Conservation (phyloP, 2,329 filamentous ascomycete genomes). For the Trichoderma koningii region DNA sequence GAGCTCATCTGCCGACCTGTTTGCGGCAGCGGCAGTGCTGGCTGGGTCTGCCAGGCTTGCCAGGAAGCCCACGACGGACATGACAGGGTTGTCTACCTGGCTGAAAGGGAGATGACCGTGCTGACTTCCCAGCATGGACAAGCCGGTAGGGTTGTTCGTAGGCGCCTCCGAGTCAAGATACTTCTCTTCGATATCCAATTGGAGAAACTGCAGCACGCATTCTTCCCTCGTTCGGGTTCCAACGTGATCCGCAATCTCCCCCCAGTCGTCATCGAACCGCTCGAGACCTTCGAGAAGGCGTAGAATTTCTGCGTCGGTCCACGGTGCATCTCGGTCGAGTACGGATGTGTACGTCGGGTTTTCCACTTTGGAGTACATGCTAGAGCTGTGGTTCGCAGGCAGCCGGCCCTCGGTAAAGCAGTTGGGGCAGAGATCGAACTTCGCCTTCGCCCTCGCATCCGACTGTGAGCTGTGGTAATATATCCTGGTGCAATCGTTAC, state of each 20-base stretch:
- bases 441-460: constrained; percentile 64
- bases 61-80: constrained; percentile 94
- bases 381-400: constrained; percentile 73
- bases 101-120: constrained; percentile 85
- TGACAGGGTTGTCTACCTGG: constrained; percentile 91
- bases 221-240: constrained; percentile 90
- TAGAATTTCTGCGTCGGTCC: constrained; percentile 89
- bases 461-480: constrained; percentile 62
- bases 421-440: constrained; percentile 87
- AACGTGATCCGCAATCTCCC: constrained; percentile 87
- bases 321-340: constrained; percentile 82
- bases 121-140: constrained; percentile 69
- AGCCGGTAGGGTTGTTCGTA: constrained; percentile 56
- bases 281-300: constrained; percentile 88
- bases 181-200: constrained; percentile 96
- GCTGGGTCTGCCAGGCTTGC: constrained; percentile 87
- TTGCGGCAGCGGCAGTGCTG: constrained; percentile 87
- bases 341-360: constrained; percentile 79
- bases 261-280: constrained; percentile 94
- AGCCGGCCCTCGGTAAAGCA: constrained; percentile 86
- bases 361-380: constrained; percentile 85
- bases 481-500: constrained; percentile 77
- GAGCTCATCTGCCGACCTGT: constrained; percentile 83
- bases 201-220: constrained; percentile 94
- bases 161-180: constrained; percentile 76